These are phyloP conservation scores for Tuber melanosporum DNA, from an alignment of 495 filamentous ascomycete species.

Conservation along the genomic window DNA sequence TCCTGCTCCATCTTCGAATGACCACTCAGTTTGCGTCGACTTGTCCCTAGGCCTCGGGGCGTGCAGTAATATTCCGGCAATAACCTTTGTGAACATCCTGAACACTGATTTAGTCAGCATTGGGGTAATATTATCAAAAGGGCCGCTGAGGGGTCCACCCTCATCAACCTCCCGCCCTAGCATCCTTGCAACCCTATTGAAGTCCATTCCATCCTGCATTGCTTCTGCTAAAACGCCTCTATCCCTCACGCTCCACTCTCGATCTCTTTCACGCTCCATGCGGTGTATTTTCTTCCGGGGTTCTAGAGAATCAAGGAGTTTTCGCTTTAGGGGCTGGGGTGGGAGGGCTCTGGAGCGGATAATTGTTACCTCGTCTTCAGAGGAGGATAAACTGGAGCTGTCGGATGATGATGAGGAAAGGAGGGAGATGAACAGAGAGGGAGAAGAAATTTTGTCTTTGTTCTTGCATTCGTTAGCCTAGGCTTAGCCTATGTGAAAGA, in stretches of 20 bases:
- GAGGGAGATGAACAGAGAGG: not conserved
- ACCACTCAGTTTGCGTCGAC: not conserved
- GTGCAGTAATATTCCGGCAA: not conserved
- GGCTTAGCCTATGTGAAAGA: not conserved
- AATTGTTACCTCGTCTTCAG: constrained; percentile 6
- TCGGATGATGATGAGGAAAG: constrained; percentile 6
- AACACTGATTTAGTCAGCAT: not conserved
- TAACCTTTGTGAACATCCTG: constrained; percentile 3
- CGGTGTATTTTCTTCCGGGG: constrained; percentile 5
- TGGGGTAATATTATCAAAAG: not conserved
- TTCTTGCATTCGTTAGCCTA: not conserved
- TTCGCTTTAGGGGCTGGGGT: not conserved
- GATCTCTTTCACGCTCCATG: constrained; percentile 8
- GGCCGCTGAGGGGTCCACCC: not conserved
- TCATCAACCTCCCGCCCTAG: constrained; percentile 27
- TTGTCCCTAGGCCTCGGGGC: not conserved
- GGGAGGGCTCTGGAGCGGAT: constrained; percentile 1
- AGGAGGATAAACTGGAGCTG: constrained; percentile 11
- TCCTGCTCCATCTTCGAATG: not conserved
- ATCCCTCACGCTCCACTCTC: constrained; percentile 21
- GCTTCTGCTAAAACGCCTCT: constrained; percentile 17
- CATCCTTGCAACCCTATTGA: constrained; percentile 13
- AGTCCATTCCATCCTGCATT: constrained; percentile 25
- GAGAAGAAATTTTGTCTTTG: not conserved
- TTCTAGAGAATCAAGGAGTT: not conserved